Base-by-base conservation (phyloP, 164 flowering plant genomes). In the Umbilicus rupestris region DNA sequence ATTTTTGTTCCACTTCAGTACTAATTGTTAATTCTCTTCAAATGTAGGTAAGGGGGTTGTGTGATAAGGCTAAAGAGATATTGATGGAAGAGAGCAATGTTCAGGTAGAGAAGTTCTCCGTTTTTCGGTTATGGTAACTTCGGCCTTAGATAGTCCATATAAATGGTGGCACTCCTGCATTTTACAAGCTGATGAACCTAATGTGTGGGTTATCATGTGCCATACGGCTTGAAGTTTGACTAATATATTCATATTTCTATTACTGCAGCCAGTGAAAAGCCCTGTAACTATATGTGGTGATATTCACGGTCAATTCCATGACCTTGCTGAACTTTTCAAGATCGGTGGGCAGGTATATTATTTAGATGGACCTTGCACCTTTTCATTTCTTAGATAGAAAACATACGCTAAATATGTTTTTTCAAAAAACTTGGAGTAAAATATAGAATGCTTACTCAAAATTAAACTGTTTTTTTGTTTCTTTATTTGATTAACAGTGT, bases 51-150 rank as follows among this genome's bases (percentile, higher is more conserved):
- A 80, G 91, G 72, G 76, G 58, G 6, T 73, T 92, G 73, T 92
- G 96, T 65, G 96, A 87, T 45, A 90, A 90, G 78, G 96, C 98
- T 20, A 92, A 90, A 78, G 96, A 90, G 83, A 87, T 92, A 70
- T 66, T 92, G 67, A 92, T 90, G 98, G 89, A 85, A 44, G 98
- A 92, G 77, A 92, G 98, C 78, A 89, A 89, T 78, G 98, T 92
- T 62, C 98, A 89, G 95, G 98, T 88, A 14, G 55, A 44, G 8
- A 7, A 20, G 55, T 2, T 47, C 55, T 47, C 24, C n/a, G 7
- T 47, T 47, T 47, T 47, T 22, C 24, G 11, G 2, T n/a, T 11
- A 41, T 41, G 7, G 10, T 41, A 9, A 41, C 44, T 41, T n/a
- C n/a, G 16, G 6, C 10, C 12, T 41, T 14, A 7, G 44, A 41